Conservation (phyloP, 2,329 filamentous ascomycete genomes). For the Plenodomus tracheiphilus region DNA sequence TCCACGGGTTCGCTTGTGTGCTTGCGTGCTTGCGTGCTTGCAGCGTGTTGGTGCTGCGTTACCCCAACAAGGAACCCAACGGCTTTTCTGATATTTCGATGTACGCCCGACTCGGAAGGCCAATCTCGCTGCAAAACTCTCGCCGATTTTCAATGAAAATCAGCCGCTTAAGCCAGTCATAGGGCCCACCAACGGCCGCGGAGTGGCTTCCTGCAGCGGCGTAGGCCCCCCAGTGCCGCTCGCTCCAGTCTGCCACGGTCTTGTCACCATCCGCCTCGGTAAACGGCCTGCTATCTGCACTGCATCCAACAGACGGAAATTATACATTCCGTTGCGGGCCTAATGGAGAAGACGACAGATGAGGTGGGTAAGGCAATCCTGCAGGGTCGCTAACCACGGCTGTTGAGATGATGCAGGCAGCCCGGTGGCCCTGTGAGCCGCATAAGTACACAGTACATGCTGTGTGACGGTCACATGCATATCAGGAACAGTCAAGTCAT, state of each 20-base stretch:
- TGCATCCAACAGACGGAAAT: conserved; percentile 32
- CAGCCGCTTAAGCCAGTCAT: conserved; percentile 17
- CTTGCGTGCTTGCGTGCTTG: background rate
- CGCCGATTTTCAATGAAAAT: conserved; percentile 22
- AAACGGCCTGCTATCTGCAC: conserved; percentile 16
- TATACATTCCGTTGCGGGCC: conserved; percentile 31
- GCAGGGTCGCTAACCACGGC: conserved; percentile 15
- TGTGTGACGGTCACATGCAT: conserved; percentile 7
- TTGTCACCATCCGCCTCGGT: conserved; percentile 17
- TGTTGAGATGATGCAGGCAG: conserved; percentile 19
- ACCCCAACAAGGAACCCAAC: conserved; percentile 18
- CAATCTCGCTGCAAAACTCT: conserved; percentile 24
- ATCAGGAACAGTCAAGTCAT: conserved; percentile 8
- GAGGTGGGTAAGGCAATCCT: conserved; percentile 13
- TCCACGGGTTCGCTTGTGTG: no score
- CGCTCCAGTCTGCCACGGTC: background rate
- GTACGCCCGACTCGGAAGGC: conserved; percentile 6
- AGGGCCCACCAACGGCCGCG: conserved; percentile 20
- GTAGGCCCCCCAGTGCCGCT: background rate
- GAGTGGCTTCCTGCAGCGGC: conserved; percentile 9
- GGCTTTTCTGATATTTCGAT: conserved; percentile 30
- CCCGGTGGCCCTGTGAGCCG: conserved; percentile 15
- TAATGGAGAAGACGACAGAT: conserved; percentile 6
- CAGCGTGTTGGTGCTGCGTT: conserved; percentile 8
- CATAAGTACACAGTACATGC: no score